Conservation (phyloP, 345 rosid species). For the Hibiscus tridactylites region DNA sequence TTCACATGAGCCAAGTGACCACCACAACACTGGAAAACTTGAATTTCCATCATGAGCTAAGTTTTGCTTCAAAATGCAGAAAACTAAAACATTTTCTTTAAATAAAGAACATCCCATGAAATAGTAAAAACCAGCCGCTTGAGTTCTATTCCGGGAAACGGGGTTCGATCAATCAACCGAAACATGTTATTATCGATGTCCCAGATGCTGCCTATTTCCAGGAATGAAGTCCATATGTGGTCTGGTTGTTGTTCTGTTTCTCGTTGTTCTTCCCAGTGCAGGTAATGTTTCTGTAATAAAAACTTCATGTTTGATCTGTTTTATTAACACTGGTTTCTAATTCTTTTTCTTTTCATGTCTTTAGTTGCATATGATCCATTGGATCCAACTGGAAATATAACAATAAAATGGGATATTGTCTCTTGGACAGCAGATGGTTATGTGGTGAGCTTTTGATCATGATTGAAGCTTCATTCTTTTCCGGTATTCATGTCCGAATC, state of each 20-base stretch:
- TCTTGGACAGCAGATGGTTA: conserved; percentile 76
- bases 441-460: conserved; percentile 33
- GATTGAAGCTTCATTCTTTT: neutral
- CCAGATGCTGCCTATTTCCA: conserved; percentile 3
- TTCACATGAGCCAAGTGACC: neutral
- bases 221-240: conserved; percentile 21
- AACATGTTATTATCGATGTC: neutral
- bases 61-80: neutral
- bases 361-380: conserved; percentile 64
- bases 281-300: conserved; percentile 19
- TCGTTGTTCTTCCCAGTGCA: conserved; percentile 22
- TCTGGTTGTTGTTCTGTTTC: conserved; percentile 14
- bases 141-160: conserved; percentile 16
- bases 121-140: neutral
- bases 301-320: neutral
- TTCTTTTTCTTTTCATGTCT: neutral
- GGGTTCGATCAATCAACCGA: conserved; percentile 2
- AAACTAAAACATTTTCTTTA: neutral
- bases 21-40: neutral
- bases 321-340: neutral
- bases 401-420: conserved; percentile 72
- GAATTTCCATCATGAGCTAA: neutral
- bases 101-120: conserved; percentile 7
- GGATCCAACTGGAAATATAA: conserved; percentile 69
- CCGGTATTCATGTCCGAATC: neutral